Evolutionary conservation across 495 filamentous ascomycete species (phyloP).

Genomic region (Xylaria acuta): DNA sequence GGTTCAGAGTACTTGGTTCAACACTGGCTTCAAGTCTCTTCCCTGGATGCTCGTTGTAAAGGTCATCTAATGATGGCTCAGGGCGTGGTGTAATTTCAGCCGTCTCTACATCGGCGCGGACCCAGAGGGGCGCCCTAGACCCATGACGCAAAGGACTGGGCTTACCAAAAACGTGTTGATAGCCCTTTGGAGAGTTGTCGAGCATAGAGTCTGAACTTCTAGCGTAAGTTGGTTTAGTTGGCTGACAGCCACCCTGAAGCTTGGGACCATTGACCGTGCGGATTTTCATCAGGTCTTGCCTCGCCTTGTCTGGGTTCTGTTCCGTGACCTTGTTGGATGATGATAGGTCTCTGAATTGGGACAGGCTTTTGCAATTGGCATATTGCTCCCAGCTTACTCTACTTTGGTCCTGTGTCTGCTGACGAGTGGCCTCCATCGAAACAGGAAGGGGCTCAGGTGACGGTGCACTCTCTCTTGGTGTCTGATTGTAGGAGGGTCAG

Average conservation of each 20-base stretch:
- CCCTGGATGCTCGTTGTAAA: conserved; percentile 26
- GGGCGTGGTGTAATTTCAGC: background rate
- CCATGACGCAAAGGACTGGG: conserved; percentile 1
- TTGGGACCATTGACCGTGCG: background rate
- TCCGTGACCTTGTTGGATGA: background rate
- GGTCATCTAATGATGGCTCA: conserved; percentile 23
- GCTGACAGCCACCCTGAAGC: background rate
- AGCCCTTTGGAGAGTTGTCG: background rate
- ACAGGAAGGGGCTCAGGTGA: background rate
- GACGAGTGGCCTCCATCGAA: background rate
- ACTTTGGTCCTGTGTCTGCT: background rate
- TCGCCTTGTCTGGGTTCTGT: background rate
- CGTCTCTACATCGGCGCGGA: background rate
- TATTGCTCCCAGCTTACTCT: conserved; percentile 6
- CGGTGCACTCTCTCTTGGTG: background rate
- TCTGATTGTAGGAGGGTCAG: background rate
- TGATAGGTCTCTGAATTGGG: background rate
- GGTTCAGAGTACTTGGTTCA: background rate
- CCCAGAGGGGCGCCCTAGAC: background rate
- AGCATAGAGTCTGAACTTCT: background rate
- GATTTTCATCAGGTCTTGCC: background rate
- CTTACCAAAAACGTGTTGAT: background rate
- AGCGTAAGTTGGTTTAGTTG: background rate
- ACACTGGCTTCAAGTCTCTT: conserved; percentile 23
- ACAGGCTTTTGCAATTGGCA: background rate